Percentiles rank a stretch among this genome's conserved stretches.
These are phyloP conservation scores for Pholiota adiposa DNA, from an alignment of 1,284 basidiomycete species.

Conservation along the genomic window DNA sequence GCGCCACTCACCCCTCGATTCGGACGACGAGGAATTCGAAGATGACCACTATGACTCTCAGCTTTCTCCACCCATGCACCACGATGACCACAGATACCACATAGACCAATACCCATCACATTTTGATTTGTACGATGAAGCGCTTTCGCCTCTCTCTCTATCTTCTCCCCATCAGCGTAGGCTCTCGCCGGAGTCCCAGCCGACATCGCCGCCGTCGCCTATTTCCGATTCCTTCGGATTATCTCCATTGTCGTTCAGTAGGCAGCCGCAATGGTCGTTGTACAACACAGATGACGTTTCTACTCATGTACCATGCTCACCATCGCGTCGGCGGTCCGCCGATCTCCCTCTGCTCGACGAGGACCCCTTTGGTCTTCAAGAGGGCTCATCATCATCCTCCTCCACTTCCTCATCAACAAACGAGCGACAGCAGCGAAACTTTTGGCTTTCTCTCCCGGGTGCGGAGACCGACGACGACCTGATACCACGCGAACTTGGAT, in stretches of 20 bases:
- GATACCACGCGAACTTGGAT: slow-evolving; percentile 23
- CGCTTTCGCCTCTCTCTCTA: not conserved
- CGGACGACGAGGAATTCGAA: slow-evolving; percentile 13
- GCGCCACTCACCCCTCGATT: slow-evolving; percentile 9
- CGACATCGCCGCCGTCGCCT: not conserved
- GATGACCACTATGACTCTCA: slow-evolving; percentile 11
- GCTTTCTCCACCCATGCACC: slow-evolving; percentile 10
- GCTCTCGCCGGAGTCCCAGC: not conserved
- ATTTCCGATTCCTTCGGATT: not conserved
- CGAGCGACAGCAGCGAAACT: not conserved
- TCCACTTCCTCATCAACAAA: not conserved
- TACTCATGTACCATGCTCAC: slow-evolving; percentile 14
- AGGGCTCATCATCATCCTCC: not conserved
- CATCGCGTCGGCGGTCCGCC: slow-evolving; percentile 17
- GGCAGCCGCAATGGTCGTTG: not conserved
- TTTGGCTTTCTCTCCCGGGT: slow-evolving; percentile 25
- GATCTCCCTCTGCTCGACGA: slow-evolving; percentile 21
- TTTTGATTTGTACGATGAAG: slow-evolving; percentile 14
- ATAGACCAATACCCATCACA: slow-evolving; percentile 24
- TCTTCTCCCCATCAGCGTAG: not conserved
- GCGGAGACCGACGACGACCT: slow-evolving; percentile 30
- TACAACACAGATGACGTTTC: slow-evolving; percentile 1
- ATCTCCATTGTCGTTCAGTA: too few species aligned
- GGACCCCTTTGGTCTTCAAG: slow-evolving; percentile 7
- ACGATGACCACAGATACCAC: slow-evolving; percentile 19